Conservation (phyloP, 1,284 basidiomycete genomes). For the Naganishia liquefaciens region DNA sequence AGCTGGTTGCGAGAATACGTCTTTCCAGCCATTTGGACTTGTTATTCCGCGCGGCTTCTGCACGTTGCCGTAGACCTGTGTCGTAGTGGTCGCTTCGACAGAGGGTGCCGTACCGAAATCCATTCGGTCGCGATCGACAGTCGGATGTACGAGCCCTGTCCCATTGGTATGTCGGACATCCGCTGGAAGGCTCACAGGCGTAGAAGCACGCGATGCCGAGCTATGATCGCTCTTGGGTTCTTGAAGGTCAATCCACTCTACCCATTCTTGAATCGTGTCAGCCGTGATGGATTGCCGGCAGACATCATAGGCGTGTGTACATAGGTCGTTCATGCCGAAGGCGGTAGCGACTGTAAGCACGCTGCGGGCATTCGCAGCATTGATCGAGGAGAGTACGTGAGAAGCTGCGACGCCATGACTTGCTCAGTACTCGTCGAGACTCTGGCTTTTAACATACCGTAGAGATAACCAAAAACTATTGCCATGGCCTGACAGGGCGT, state of each 20-base stretch:
- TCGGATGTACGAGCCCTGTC: conserved; percentile 21
- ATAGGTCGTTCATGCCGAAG: conserved; percentile 79
- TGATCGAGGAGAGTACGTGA: conserved; percentile 53
- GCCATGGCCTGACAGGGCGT: conserved; percentile 43
- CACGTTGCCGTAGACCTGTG: conserved; percentile 5
- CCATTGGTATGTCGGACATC: not conserved
- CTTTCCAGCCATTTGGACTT: conserved; percentile 45
- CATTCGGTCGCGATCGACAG: conserved; percentile 57
- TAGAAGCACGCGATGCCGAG: conserved; percentile 15
- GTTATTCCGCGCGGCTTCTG: conserved; percentile 33
- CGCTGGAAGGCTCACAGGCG: conserved; percentile 14
- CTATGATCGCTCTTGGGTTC: conserved; percentile 54
- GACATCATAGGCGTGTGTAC: conserved; percentile 71
- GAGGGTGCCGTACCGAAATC: conserved; percentile 6
- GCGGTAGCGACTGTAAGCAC: conserved; percentile 78
- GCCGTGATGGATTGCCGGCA: conserved; percentile 71
- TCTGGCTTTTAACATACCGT: conserved; percentile 38
- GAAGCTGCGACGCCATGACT: conserved; percentile 38
- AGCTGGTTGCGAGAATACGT: conserved; percentile 21
- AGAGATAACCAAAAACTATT: conserved; percentile 49
- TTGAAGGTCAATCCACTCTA: conserved; percentile 66
- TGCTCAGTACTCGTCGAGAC: conserved; percentile 20
- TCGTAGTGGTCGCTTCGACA: not conserved
- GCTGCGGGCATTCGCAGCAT: conserved; percentile 72
- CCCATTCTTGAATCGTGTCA: conserved; percentile 71